These are phyloP conservation scores for Ceratonia siliqua DNA, from an alignment of 306 rosid genomes.

Conservation along the genomic window DNA sequence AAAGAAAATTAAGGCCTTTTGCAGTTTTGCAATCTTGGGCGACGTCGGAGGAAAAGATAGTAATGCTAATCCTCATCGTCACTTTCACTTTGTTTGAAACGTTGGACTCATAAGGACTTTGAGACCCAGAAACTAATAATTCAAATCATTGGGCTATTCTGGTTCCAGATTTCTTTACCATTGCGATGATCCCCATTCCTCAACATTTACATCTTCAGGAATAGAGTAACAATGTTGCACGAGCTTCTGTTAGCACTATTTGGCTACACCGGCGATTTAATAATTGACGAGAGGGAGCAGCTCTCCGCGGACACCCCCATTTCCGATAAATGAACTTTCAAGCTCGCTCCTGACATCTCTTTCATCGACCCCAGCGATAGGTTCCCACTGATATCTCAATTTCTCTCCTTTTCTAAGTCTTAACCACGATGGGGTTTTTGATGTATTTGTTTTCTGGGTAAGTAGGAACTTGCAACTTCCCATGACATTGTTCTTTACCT, in stretches of 20 bases:
- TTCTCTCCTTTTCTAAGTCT: neutral
- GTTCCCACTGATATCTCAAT: conserved; percentile 34
- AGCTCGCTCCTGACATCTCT: conserved; percentile 80
- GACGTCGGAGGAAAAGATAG: no score
- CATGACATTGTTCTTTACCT: neutral
- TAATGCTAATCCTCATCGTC: no score
- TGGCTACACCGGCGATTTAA: conserved; percentile 94
- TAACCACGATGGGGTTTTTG: neutral
- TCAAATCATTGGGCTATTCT: no score
- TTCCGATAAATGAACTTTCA: conserved; percentile 71
- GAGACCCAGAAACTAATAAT: no score
- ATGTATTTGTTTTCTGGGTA: neutral
- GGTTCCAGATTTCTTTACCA: no score
- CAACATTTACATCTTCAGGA: no score
- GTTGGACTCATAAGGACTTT: no score
- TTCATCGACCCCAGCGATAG: conserved; percentile 84
- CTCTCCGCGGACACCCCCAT: conserved; percentile 53
- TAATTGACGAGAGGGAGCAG: conserved; percentile 67
- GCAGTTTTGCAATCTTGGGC: no score
- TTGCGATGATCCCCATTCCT: no score
- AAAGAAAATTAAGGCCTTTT: no score
- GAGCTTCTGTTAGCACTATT: conserved; percentile 78
- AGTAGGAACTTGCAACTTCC: conserved; percentile 7
- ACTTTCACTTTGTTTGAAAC: no score
- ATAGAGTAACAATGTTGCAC: conserved; percentile 92